phyloP scores from a whole-genome alignment of 768 basidiomycete species.

The Calocybe gangraenosa region DNA sequence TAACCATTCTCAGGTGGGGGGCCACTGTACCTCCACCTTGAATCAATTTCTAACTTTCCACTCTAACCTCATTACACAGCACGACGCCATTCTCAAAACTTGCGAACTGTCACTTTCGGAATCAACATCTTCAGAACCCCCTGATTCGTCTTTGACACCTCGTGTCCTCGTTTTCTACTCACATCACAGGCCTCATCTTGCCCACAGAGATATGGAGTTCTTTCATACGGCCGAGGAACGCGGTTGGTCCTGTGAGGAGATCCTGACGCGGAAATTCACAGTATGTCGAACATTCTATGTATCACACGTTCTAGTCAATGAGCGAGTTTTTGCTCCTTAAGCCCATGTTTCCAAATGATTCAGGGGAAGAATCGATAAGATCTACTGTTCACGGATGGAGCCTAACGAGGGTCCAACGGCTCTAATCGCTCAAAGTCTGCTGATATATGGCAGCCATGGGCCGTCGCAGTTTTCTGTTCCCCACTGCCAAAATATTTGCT shows the following conservation, averaged over 20 bases:
- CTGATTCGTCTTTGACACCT: slow-evolving; percentile 15
- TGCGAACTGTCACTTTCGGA: slow-evolving; percentile 47
- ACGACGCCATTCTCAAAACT: slow-evolving; percentile 74
- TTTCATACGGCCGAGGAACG: slow-evolving; percentile 56
- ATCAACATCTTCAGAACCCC: background rate
- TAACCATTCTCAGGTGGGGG: slow-evolving; percentile 87
- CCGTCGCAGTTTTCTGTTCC: too few relatives aligned
- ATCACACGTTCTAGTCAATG: background rate
- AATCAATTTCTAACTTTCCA: background rate
- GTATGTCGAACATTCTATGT: slow-evolving; percentile 32
- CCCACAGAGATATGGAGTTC: slow-evolving; percentile 79
- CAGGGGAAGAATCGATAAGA: slow-evolving; percentile 71
- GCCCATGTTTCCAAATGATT: slow-evolving; percentile 91
- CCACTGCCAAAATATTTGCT: too few relatives aligned
- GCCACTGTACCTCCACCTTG: background rate
- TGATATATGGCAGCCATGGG: too few relatives aligned
- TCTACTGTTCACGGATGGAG: slow-evolving; percentile 86
- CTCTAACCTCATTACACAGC: slow-evolving; percentile 37
- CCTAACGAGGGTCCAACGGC: slow-evolving; percentile 27
- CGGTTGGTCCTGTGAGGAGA: slow-evolving; percentile 73
- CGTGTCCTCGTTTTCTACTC: slow-evolving; percentile 80
- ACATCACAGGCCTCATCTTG: slow-evolving; percentile 83
- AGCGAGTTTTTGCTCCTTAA: slow-evolving; percentile 19
- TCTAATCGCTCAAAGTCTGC: too few relatives aligned
- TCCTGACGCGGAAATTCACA: slow-evolving; percentile 59